phyloP scores from a whole-genome alignment of 805 yeast genomes.

The Zygotorulaspora chibaensis region DNA sequence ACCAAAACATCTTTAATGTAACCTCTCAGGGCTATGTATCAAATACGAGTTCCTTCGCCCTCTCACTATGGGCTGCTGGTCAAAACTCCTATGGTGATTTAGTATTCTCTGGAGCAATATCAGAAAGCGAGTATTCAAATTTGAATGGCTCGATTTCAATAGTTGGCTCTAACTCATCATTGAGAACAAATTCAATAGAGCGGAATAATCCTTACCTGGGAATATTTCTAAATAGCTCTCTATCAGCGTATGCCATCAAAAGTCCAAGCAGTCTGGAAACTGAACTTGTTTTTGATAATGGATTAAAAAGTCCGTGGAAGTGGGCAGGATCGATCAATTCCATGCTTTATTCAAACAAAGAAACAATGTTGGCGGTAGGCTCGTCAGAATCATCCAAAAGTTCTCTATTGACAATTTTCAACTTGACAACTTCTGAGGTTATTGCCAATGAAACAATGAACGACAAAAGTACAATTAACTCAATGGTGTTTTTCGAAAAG shows the following conservation, averaged over 20 bases:
- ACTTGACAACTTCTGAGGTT: conserved; percentile 45
- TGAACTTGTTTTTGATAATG: conserved; percentile 9
- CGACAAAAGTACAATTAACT: conserved; percentile 38
- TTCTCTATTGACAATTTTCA: conserved; percentile 21
- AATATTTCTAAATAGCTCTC: conserved; percentile 43
- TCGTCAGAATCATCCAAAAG: conserved; percentile 9
- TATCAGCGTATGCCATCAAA: conserved; percentile 57
- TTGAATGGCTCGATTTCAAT: conserved; percentile 21
- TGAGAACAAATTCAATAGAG: neutral
- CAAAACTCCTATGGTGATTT: conserved; percentile 33
- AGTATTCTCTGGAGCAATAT: conserved; percentile 33
- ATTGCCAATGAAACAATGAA: conserved; percentile 38
- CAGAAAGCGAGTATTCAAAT: conserved; percentile 13
- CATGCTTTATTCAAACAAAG: conserved; percentile 27
- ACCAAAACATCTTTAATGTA: conserved; percentile 30
- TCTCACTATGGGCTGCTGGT: conserved; percentile 27
- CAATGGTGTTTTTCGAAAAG: conserved; percentile 40
- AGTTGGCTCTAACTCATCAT: conserved; percentile 15
- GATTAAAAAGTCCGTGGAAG: conserved; percentile 9
- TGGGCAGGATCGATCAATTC: conserved; percentile 22
- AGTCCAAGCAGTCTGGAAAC: conserved; percentile 36
- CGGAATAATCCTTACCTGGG: conserved; percentile 33
- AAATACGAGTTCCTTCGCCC: conserved; percentile 25
- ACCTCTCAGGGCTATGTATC: conserved; percentile 17
- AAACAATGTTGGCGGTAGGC: conserved; percentile 24